A percentile compares a stretch with the other conserved stretches of the same genome.
Evolutionary conservation across 106 monocot species (phyloP).

Genomic region (Chionographis japonica): DNA sequence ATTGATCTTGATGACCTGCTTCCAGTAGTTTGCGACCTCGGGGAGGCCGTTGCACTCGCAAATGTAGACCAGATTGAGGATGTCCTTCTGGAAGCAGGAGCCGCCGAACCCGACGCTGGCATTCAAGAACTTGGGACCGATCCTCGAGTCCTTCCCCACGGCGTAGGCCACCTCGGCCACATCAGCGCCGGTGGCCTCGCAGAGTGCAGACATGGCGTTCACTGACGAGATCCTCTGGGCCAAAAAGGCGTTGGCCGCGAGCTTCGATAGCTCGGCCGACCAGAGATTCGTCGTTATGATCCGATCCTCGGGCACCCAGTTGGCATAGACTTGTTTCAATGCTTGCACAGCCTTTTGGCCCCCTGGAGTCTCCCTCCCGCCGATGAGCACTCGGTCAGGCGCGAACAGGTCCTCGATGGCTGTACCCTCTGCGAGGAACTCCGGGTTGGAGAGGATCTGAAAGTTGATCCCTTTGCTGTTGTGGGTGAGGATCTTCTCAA

Average conservation of each 20-base stretch:
- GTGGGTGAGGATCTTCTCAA: slow-evolving; percentile 24
- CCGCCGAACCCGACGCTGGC: slow-evolving; percentile 22
- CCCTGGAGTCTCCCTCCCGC: slow-evolving; percentile 12
- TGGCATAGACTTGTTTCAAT: slow-evolving; percentile 13
- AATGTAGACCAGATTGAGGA: slow-evolving; percentile 19
- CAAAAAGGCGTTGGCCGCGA: slow-evolving; percentile 17
- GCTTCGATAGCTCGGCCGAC: slow-evolving; percentile 23
- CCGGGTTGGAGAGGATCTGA: slow-evolving; percentile 23
- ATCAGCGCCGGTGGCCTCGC: slow-evolving; percentile 20
- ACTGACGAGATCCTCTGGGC: slow-evolving; percentile 21
- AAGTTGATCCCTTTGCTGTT: slow-evolving; percentile 20
- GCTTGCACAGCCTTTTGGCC: slow-evolving; percentile 18
- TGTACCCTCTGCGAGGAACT: slow-evolving; percentile 23
- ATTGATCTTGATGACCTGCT: slow-evolving; percentile 22
- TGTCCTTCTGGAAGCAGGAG: slow-evolving; percentile 22
- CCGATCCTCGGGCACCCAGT: slow-evolving; percentile 17
- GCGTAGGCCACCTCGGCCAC: slow-evolving; percentile 20
- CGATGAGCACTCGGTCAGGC: slow-evolving; percentile 18
- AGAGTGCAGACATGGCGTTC: slow-evolving; percentile 21
- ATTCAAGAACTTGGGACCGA: slow-evolving; percentile 19
- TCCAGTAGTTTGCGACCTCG: slow-evolving; percentile 23
- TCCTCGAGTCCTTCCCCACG: slow-evolving; percentile 17
- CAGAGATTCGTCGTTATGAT: slow-evolving; percentile 14
- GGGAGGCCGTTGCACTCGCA: slow-evolving; percentile 22
- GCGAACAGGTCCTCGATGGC: slow-evolving; percentile 10